Evolutionary conservation across 352 stramenopile genomes (phyloP), one percentile per base, ranked within the genome.

Genomic region (Globisporangium alternatum): DNA sequence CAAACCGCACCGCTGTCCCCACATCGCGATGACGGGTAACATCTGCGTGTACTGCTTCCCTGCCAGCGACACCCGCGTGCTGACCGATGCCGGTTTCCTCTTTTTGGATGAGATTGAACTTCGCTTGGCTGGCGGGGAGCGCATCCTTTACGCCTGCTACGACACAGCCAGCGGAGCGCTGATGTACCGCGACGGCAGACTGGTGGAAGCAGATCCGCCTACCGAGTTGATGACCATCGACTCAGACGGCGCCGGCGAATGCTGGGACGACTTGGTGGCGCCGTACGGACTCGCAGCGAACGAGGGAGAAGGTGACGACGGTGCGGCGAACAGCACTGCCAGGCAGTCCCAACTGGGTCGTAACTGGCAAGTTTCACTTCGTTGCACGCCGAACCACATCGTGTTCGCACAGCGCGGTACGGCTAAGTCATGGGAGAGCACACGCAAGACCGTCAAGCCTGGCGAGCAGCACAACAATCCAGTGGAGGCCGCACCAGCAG

Each of bases 1-100:
- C 74, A 99, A 99, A 71, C 96, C 96, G 3, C 96, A 99, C 77
- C 91, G 96, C n/a, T 99, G 96, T 77, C 96, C 96, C 6, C 96
- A 99, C 77, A 98, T 99, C 65, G 93, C 94, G 41, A 98, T 98
- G 78, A 99, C 95, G 0, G 95, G 95, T 44, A 98, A 98, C 69
- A 97, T 98, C 35, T 99, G 96, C 67, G 93, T 99, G 17, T 99
- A 98, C 69, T 64, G 56, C 56, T 62, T 62, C 43, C 56, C 56
- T 54, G 56, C 43, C 22, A 51, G 56, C 56, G 56, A 62, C 43
- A 62, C 56, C 9, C 56, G 56, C 43, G 56, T 62, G 41, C 28
- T 62, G 41, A 62, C 56, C 28, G 56, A 62, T n/a, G 44, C 39
- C 28, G 56, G 56, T n/a, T 62, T 62, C 43, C 56, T 62, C 41